Evolutionary conservation across 2,329 filamentous ascomycete species (phyloP).

Genomic region (Talaromyces atroroseus): DNA sequence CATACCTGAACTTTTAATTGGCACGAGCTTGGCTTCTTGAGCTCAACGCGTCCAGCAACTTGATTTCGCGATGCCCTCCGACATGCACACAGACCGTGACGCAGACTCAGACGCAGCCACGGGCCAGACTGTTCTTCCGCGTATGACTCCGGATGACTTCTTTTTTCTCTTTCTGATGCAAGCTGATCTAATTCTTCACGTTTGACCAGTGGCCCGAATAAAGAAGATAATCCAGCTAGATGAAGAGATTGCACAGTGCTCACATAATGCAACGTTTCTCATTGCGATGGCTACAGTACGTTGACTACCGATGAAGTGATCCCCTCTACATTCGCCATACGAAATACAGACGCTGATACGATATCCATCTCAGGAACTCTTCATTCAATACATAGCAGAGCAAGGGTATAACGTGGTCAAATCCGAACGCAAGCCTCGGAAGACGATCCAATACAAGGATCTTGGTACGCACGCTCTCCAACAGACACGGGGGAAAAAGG

Average conservation of each 20-base stretch:
- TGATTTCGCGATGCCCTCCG: constrained; percentile 6
- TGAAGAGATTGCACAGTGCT: constrained; percentile 77
- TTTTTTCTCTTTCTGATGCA: background rate
- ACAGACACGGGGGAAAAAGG: background rate
- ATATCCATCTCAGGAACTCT: constrained; percentile 65
- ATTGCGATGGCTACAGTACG: constrained; percentile 82
- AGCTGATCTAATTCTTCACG: background rate
- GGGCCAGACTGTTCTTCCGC: constrained; percentile 12
- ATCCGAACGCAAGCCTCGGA: constrained; percentile 81
- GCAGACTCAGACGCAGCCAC: constrained; percentile 9
- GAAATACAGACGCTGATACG: constrained; percentile 7
- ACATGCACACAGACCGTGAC: constrained; percentile 7
- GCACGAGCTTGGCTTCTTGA: background rate
- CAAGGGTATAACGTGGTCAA: constrained; percentile 85
- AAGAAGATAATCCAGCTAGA: constrained; percentile 93
- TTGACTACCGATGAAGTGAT: constrained; percentile 4
- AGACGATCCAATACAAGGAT: constrained; percentile 95
- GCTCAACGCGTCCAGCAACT: background rate
- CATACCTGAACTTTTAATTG: background rate
- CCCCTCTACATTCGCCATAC: background rate
- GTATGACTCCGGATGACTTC: background rate
- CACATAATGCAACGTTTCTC: constrained; percentile 88
- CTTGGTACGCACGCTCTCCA: constrained; percentile 54
- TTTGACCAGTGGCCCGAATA: constrained; percentile 70
- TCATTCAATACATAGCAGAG: constrained; percentile 83